Conservation (phyloP, 257 asterid species). For the Vinca minor region DNA sequence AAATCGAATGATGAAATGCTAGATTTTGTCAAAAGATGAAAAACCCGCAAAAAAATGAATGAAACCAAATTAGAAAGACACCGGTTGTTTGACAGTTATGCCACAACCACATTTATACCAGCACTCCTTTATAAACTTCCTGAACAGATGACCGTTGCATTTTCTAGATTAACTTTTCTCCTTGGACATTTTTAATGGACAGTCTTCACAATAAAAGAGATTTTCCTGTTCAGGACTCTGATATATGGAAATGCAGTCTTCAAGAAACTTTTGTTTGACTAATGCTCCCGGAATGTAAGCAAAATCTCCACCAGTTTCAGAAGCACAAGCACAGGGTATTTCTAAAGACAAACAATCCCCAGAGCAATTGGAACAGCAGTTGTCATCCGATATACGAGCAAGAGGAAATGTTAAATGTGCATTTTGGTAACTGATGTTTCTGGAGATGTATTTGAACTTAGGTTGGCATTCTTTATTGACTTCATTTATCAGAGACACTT, state of each 20-base stretch:
- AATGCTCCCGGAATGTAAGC: slow-evolving; percentile 52
- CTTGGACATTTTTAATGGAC: slow-evolving; percentile 70
- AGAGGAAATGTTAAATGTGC: slow-evolving; percentile 45
- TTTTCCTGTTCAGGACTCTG: slow-evolving; percentile 23
- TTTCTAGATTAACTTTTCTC: slow-evolving; percentile 19
- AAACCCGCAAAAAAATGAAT: not conserved
- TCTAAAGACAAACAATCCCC: slow-evolving; percentile 50
- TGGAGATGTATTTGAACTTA: slow-evolving; percentile 27
- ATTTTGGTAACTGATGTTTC: slow-evolving; percentile 34
- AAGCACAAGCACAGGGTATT: slow-evolving; percentile 68
- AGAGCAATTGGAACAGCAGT: slow-evolving; percentile 44
- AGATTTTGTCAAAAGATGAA: not conserved
- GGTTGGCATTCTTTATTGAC: slow-evolving; percentile 40
- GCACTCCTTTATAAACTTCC: slow-evolving; percentile 68
- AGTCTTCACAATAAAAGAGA: slow-evolving; percentile 38
- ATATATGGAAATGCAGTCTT: slow-evolving; percentile 33
- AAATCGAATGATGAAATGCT: slow-evolving; percentile 1
- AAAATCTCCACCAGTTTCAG: slow-evolving; percentile 59
- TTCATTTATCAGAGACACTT: slow-evolving; percentile 47
- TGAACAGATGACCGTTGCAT: slow-evolving; percentile 50
- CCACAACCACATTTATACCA: slow-evolving; percentile 79
- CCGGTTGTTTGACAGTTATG: slow-evolving; percentile 52
- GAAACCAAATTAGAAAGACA: slow-evolving; percentile 11
- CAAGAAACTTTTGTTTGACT: slow-evolving; percentile 40
- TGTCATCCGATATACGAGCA: slow-evolving; percentile 59